A percentile compares a stretch with the other conserved stretches of the same genome.
phyloP scores from a whole-genome alignment of 2,329 filamentous ascomycete species.

The Cryoendolithus antarcticus region DNA sequence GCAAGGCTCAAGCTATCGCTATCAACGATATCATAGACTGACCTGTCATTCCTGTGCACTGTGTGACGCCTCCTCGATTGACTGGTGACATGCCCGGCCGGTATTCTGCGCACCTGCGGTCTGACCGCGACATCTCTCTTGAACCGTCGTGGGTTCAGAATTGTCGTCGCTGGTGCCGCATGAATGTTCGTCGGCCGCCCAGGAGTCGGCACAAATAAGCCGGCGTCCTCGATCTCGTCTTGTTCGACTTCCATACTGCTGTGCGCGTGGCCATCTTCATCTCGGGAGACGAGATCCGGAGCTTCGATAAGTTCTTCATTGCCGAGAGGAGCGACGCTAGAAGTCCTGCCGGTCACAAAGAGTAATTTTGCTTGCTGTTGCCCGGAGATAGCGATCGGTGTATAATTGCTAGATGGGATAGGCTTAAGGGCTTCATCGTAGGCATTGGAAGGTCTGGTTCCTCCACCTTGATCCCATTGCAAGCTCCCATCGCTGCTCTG shows the following conservation, averaged over 20 bases:
- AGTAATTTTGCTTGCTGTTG: neutral
- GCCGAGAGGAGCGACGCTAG: neutral
- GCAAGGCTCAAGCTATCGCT: too few species aligned
- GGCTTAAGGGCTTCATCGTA: slow-evolving; percentile 6
- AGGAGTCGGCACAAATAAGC: neutral
- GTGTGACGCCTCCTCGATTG: too few species aligned
- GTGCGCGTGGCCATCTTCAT: too few species aligned
- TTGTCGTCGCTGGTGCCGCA: neutral
- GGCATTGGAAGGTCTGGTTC: slow-evolving; percentile 5
- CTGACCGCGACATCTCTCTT: neutral
- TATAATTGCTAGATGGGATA: too few species aligned
- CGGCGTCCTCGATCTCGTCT: neutral
- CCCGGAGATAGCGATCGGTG: slow-evolving; percentile 4
- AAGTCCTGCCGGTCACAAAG: neutral
- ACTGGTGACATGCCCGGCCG: too few species aligned
- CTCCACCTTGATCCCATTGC: neutral
- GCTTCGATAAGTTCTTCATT: neutral
- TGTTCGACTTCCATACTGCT: neutral
- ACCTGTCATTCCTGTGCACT: too few species aligned
- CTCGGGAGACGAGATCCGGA: too few species aligned
- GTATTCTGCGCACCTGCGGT: too few species aligned
- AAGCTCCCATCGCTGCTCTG: slow-evolving; percentile 6
- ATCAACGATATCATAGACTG: too few species aligned
- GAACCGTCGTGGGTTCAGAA: neutral
- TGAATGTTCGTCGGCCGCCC: neutral